Percentiles rank a stretch among this genome's conserved stretches.
Conservation (phyloP, 768 basidiomycete genomes). For the Pilatotrama ljubarskyi region DNA sequence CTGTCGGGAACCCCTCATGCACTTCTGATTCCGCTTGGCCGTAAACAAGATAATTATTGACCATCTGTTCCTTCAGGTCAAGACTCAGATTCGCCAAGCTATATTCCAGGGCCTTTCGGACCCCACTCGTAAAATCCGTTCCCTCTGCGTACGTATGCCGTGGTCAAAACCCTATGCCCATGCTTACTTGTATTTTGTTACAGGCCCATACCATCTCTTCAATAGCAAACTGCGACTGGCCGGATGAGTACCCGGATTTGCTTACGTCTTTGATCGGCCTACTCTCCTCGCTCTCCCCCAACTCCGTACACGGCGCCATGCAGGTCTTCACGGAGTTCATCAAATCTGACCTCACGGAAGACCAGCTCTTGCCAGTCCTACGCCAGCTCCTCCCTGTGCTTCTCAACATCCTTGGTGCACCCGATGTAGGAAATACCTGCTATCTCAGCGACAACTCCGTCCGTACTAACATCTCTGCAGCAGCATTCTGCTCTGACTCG, state of each 20-base stretch:
- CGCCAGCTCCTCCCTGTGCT: constrained; percentile 86
- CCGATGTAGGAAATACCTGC: constrained; percentile 50
- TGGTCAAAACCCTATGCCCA: no score
- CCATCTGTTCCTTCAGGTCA: constrained; percentile 51
- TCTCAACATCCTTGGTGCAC: constrained; percentile 73
- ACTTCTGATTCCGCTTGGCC: no score
- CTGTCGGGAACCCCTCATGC: no score
- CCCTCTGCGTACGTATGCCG: constrained; percentile 65
- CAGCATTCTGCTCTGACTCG: constrained; percentile 80
- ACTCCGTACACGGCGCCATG: constrained; percentile 93
- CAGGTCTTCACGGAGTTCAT: constrained; percentile 95
- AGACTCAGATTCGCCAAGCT: constrained; percentile 71
- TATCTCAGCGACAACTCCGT: neutral
- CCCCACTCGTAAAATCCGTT: constrained; percentile 80
- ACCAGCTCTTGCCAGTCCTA: constrained; percentile 92
- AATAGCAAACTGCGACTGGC: constrained; percentile 93
- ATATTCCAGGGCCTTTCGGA: constrained; percentile 87
- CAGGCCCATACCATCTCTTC: constrained; percentile 88
- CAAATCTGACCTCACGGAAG: constrained; percentile 88
- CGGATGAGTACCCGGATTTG: constrained; percentile 94
- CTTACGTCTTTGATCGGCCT: constrained; percentile 72
- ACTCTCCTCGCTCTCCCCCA: constrained; percentile 68
- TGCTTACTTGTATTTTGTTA: neutral
- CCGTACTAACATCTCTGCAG: neutral
- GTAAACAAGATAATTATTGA: no score